Evolutionary conservation across 2,329 filamentous ascomycete genomes (phyloP), one percentile per base, ranked within the genome.

Genomic region (Aureobasidium vineae): DNA sequence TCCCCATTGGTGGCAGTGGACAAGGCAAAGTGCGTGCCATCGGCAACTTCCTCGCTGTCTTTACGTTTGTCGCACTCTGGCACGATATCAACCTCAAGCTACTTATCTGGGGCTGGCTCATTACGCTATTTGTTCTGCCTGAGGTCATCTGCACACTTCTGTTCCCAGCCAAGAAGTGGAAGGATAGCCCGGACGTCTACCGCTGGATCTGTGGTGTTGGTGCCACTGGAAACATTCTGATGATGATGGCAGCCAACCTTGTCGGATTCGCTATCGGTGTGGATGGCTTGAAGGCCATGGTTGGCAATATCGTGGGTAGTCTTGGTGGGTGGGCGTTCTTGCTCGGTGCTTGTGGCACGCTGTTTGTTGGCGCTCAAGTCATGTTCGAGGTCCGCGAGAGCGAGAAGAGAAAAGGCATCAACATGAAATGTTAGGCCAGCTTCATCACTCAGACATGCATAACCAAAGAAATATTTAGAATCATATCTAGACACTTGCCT

Each of bases 51-150:
- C 81, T 96, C 2, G 79, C 89, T 5, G 91, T 97, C 38, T 99
- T 99, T 76, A 97, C 92, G 0, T 99, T 99, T 73, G 95, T 99
- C 28, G 96, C 95, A 0, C 82, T 99, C 33, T 99, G 95, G 95
- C 95, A 99, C 78, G 95, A 99, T 73, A 96, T 99, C 73, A 89
- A 96, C 78, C 85, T 98, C 36, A 86, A 90, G 11, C 82, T 99
- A 45, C 84, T 99, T 38, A 89, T 96, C 77, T 99, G 95, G 95
- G 94, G 95, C 33, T 99, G 95, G 95, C 84, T 99, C 45, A 87
- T 99, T 69, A 93, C 96, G 0, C 80, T 98, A 28, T 99, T 99
- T 78, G 91, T 99, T 77, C 76, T 97, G 7, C 95, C 95, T 0
- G 95, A 99, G 80, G 86, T 94, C 71, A 79, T 90, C 8, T 92